Evolutionary conservation across 108 stramenopile genomes (phyloP), one percentile per base, ranked within the genome.

Genomic region (Skeletonema marinoi): DNA sequence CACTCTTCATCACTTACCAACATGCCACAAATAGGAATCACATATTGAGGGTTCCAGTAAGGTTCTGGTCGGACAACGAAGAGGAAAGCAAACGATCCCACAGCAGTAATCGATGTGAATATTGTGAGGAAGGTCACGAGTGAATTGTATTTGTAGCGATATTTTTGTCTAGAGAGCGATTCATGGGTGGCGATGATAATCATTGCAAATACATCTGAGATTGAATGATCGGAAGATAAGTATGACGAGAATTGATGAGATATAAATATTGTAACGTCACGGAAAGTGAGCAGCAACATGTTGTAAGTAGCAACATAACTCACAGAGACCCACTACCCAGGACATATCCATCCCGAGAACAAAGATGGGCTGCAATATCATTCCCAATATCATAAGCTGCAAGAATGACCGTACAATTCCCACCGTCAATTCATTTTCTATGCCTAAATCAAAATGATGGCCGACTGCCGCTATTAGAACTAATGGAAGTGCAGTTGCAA

Each of bases 21-120:
- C 97, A 97, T 97, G 1, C 97, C 97, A 25, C 83, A 79, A 9
- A 95, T 90, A 3, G 95, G 89, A 59, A 96, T 93, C 66, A 97
- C 87, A 60, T 94, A 95, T 33, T 93, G 90, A 16, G 96, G 96
- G 78, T 85, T 74, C 81, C 83, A 90, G 32, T 88, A 36, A 10
- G 93, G 93, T 16, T 42, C 32, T 4, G 91, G 90, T 39, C 80
- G 80, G 7, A 96, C 68, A 48, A 96, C 77, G 38, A 89, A 3
- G 3, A 84, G 86, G 60, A 94, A 92, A 6, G 95, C 86, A 66
- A 92, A 93, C 8, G 82, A 1, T 13, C 88, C 85, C 0, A 93
- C 87, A 35, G 62, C 30, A 32, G 48, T 68, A 3, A 93, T 78
- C 39, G 89, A 88, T 17, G 76, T 46, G 32, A 87, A 32, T 7